These are phyloP conservation scores for Schizosaccharomyces osmophilus DNA, from an alignment of 805 yeast genomes.

Conservation along the genomic window DNA sequence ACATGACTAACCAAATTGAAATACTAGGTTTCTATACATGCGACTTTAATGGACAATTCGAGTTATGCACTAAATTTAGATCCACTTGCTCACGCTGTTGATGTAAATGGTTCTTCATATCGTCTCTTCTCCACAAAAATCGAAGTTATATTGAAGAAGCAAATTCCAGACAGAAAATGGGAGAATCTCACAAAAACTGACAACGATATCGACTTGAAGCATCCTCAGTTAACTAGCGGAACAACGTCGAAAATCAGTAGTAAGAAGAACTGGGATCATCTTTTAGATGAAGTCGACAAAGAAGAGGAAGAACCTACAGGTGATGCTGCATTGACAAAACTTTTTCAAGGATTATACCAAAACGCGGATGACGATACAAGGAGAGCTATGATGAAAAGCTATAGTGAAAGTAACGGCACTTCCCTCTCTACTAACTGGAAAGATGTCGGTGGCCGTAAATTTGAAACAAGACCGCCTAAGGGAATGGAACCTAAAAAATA, in stretches of 20 bases:
- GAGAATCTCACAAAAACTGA: constrained; percentile 20
- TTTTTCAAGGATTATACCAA: constrained; percentile 50
- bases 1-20: background rate
- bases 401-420: constrained; percentile 81
- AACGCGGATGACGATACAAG: constrained; percentile 69
- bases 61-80: constrained; percentile 35
- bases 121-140: constrained; percentile 47
- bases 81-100: constrained; percentile 29
- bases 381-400: constrained; percentile 94
- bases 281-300: constrained; percentile 10
- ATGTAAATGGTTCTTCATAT: constrained; percentile 20
- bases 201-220: constrained; percentile 12
- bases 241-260: constrained; percentile 32
- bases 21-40: constrained; percentile 5
- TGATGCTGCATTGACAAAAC: constrained; percentile 25
- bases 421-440: constrained; percentile 82
- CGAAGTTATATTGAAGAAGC: constrained; percentile 39
- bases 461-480: constrained; percentile 50
- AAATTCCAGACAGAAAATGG: constrained; percentile 24
- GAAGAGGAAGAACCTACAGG: constrained; percentile 23
- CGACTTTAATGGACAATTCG: constrained; percentile 15
- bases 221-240: constrained; percentile 26
- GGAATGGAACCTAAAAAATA: constrained; percentile 34
- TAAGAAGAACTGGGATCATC: constrained; percentile 27
- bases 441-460: constrained; percentile 44